Conservation (phyloP, 495 filamentous ascomycete species). For the Filosporella fistucella region DNA sequence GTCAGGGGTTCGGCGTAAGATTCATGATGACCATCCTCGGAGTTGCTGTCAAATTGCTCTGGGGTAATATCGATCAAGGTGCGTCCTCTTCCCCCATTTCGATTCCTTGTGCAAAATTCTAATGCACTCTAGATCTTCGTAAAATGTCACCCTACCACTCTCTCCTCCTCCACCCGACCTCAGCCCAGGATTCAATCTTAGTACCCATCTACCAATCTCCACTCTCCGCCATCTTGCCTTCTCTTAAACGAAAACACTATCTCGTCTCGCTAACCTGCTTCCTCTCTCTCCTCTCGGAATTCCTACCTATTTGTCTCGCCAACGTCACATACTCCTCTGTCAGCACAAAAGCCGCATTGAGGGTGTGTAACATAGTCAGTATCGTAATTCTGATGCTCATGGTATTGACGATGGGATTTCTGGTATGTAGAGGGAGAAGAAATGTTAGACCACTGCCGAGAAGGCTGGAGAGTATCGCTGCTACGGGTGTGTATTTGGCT, state of each 20-base stretch:
- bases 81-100: neutral
- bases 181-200: conserved; percentile 2
- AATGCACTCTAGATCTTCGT: conserved; percentile 3
- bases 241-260: conserved; percentile 1
- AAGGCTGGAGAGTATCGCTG: neutral
- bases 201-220: conserved; percentile 4
- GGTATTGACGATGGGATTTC: neutral
- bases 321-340: conserved; percentile 11
- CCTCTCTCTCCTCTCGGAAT: conserved; percentile 8
- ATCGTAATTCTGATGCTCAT: conserved; percentile 6
- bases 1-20: conserved; percentile 26
- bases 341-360: conserved; percentile 8
- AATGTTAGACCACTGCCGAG: neutral
- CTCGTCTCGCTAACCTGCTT: conserved; percentile 5
- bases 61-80: conserved; percentile 28
- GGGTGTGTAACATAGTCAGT: neutral
- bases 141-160: conserved; percentile 1
- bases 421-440: neutral
- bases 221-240: conserved; percentile 6
- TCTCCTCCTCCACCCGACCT: conserved; percentile 1
- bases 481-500: conserved; percentile 2
- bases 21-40: conserved; percentile 29
- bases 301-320: conserved; percentile 9
- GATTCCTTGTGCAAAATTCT: neutral
- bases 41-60: conserved; percentile 26